Evolutionary conservation across 169 alveolate genomes (phyloP).

Genomic region (Besnoitia besnoiti): DNA sequence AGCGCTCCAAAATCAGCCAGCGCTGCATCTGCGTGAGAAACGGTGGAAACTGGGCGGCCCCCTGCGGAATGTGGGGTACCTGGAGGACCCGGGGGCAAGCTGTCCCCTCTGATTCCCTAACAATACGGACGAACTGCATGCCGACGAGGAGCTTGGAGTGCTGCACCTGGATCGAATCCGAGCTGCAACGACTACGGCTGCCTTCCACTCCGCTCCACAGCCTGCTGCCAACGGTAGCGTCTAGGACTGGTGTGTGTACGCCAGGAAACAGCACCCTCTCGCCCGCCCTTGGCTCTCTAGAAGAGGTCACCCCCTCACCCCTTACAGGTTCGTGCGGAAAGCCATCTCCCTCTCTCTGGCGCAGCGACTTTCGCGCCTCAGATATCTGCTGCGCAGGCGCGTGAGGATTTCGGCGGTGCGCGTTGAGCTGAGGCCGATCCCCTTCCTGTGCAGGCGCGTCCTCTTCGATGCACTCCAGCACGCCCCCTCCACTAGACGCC

Average conservation of each 20-base stretch:
- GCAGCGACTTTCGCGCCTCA: too few species aligned
- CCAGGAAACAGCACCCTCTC: too few species aligned
- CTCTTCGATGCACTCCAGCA: not conserved
- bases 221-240: too few species aligned
- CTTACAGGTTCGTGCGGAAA: too few species aligned
- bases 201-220: too few species aligned
- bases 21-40: conserved; percentile 50
- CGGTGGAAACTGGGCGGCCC: not conserved
- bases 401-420: too few species aligned
- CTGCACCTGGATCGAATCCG: not conserved
- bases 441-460: not conserved
- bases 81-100: not conserved
- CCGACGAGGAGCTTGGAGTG: not conserved
- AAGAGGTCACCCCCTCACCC: too few species aligned
- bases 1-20: conserved; percentile 43
- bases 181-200: not conserved
- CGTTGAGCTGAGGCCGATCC: too few species aligned
- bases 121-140: not conserved
- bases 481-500: not conserved
- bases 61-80: not conserved
- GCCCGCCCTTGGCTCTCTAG: too few species aligned
- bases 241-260: too few species aligned
- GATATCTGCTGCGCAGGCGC: too few species aligned
- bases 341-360: too few species aligned
- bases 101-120: not conserved